phyloP scores from a whole-genome alignment of 768 basidiomycete species.

The Collybia mongolica region DNA sequence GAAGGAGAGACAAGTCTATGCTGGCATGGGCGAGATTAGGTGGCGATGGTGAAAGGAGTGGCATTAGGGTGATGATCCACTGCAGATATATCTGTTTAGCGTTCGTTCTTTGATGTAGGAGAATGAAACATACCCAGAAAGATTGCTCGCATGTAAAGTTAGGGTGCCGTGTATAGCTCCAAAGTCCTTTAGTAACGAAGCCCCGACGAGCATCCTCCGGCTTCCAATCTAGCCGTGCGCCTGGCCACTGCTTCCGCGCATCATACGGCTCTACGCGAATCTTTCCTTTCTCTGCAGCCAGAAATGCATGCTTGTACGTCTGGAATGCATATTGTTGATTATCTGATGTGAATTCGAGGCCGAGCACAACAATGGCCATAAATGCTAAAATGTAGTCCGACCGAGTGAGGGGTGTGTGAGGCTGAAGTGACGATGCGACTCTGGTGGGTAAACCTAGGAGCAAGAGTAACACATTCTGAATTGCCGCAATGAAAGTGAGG shows the following conservation, averaged over 20 bases:
- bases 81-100: slow-evolving; percentile 21
- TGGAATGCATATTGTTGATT: slow-evolving; percentile 91
- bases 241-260: slow-evolving; percentile 55
- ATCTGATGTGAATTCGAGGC: slow-evolving; percentile 81
- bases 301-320: slow-evolving; percentile 63
- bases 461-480: slow-evolving; percentile 81
- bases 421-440: slow-evolving; percentile 50
- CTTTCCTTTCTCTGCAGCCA: slow-evolving; percentile 28
- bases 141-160: slow-evolving; percentile 90
- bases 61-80: slow-evolving; percentile 70
- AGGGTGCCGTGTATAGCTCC: slow-evolving; percentile 87
- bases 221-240: slow-evolving; percentile 66
- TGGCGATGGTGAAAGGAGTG: slow-evolving; percentile 45
- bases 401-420: slow-evolving; percentile 46
- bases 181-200: slow-evolving; percentile 82
- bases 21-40: slow-evolving; percentile 21
- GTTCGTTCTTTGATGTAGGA: background rate
- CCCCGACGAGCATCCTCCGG: slow-evolving; percentile 72
- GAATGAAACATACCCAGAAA: slow-evolving; percentile 65
- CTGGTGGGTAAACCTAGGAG: slow-evolving; percentile 63
- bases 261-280: slow-evolving; percentile 38
- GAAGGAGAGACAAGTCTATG: slow-evolving; percentile 6
- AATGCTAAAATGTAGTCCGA: slow-evolving; percentile 65
- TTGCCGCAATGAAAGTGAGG: slow-evolving; percentile 71
- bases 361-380: slow-evolving; percentile 57